Conservation (phyloP, 1,139 yeast genomes). For the Geotrichum cucujoidarum region DNA sequence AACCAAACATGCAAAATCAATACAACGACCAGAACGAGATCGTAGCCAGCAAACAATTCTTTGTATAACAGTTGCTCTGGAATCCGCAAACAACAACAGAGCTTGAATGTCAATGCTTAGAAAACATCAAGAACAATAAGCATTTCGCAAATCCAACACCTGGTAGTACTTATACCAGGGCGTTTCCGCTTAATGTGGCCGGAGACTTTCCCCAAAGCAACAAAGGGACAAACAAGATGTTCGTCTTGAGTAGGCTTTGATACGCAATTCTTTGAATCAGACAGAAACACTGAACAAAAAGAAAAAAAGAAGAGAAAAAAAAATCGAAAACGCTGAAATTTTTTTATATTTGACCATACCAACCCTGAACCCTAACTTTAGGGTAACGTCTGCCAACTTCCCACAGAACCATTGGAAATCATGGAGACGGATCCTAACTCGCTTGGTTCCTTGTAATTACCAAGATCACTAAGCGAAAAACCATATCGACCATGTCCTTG, state of each 20-base stretch:
- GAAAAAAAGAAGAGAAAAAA: not conserved
- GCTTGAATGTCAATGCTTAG: conserved; percentile 1
- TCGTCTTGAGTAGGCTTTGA: conserved; percentile 19
- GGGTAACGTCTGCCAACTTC: conserved; percentile 11
- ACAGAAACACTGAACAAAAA: conserved; percentile 7
- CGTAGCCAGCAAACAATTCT: not conserved
- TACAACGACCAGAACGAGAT: not conserved
- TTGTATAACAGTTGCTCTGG: not conserved
- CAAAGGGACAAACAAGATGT: conserved; percentile 1
- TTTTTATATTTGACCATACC: too few species aligned
- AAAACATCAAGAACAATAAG: not conserved
- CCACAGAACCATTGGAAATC: not conserved
- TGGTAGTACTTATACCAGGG: conserved; percentile 13
- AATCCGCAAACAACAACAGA: not conserved
- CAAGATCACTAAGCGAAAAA: not conserved
- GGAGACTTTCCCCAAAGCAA: conserved; percentile 22
- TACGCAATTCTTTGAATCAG: conserved; percentile 19
- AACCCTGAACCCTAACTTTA: conserved; percentile 12
- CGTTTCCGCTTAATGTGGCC: conserved; percentile 20
- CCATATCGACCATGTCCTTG: not conserved
- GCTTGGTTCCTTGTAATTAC: not conserved
- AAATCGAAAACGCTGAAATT: not conserved
- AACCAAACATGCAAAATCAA: conserved; percentile 1
- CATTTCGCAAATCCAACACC: conserved; percentile 1
- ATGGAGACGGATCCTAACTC: not conserved